Conservation (phyloP, 2,329 filamentous ascomycete genomes). For the Ascochyta koolunga region DNA sequence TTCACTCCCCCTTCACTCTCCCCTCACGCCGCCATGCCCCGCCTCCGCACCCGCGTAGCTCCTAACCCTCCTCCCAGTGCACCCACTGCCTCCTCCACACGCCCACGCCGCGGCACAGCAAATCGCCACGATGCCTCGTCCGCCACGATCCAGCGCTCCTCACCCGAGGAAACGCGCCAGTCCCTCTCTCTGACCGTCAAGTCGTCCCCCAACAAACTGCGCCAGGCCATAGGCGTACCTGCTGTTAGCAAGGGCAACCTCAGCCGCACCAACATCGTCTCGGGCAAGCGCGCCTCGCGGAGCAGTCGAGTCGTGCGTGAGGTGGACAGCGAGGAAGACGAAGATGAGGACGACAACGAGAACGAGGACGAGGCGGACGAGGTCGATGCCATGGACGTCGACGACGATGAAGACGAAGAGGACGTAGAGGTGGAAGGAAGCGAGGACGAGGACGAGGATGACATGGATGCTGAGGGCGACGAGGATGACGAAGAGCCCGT, state of each 20-base stretch:
- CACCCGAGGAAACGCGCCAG: slow-evolving; percentile 51
- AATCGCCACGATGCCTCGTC: slow-evolving; percentile 38
- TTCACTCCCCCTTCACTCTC: neutral
- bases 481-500: slow-evolving; percentile 48
- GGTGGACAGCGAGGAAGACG: slow-evolving; percentile 51
- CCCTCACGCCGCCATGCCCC: slow-evolving; percentile 38
- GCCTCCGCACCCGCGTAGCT: slow-evolving; percentile 45
- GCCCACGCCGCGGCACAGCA: slow-evolving; percentile 45
- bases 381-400: slow-evolving; percentile 51
- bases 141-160: slow-evolving; percentile 47
- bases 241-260: slow-evolving; percentile 35
- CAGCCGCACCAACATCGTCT: slow-evolving; percentile 45
- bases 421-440: slow-evolving; percentile 39
- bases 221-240: slow-evolving; percentile 52
- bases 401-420: slow-evolving; percentile 46
- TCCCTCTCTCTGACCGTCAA: slow-evolving; percentile 58
- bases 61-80: slow-evolving; percentile 44
- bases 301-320: slow-evolving; percentile 49
- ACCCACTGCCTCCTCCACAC: slow-evolving; percentile 45
- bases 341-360: slow-evolving; percentile 47
- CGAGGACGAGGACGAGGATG: slow-evolving; percentile 39
- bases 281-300: slow-evolving; percentile 47
- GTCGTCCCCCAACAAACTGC: slow-evolving; percentile 56
- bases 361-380: slow-evolving; percentile 49
- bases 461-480: slow-evolving; percentile 47